Evolutionary conservation across 176 grass and related monocot genomes (phyloP), one percentile per base, ranked within the genome.

Genomic region (Ananas comosus): DNA sequence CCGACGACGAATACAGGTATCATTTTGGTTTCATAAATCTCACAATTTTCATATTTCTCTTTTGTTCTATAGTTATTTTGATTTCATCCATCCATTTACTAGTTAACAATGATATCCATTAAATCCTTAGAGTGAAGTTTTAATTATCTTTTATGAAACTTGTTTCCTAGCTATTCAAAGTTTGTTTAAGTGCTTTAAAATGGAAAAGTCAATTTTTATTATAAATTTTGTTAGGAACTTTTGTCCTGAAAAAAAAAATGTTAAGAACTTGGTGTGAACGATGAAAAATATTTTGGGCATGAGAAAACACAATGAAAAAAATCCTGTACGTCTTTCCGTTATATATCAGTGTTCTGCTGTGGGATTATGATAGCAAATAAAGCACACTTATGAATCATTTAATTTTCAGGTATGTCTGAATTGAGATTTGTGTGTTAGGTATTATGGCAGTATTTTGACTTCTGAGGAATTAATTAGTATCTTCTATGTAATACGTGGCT

Each of bases 1-100:
- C 48, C 65, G 76, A 65, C 78, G 48, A 64, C 76, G 70, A 27
- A 13, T 74, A 14, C 70, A 79, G 81, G 81, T 82, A 65, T 23
- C 13, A 16, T 57, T 27, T 27, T 27, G 25, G 25, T 27, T 27
- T 27, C 25, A 2, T 27, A 27, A 27, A 27, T 27, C 25, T 27
- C 25, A 27, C 25, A 27, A 27, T 27, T 27, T 27, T 27, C 2
- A 27, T 27, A 27, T 27, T 27, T 27, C 25, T 27, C 2, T 27
- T 27, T 27, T 27, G 25, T 27, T 27, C 25, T 27, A 2, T 27
- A 27, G 25, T 27, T 27, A 27, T 27, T 27, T 27, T 27, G 25
- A 27, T 27, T 27, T 27, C 25, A 27, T 27, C 2, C 25, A 27
- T 27, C 25, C 25, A 27, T 27, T 27, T 27, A 27, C 23, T 27